A percentile compares a stretch with the other conserved stretches of the same genome.
These are phyloP conservation scores for Colletotrichum sp. DNA, from an alignment of 2,329 filamentous ascomycete genomes.

Conservation along the genomic window DNA sequence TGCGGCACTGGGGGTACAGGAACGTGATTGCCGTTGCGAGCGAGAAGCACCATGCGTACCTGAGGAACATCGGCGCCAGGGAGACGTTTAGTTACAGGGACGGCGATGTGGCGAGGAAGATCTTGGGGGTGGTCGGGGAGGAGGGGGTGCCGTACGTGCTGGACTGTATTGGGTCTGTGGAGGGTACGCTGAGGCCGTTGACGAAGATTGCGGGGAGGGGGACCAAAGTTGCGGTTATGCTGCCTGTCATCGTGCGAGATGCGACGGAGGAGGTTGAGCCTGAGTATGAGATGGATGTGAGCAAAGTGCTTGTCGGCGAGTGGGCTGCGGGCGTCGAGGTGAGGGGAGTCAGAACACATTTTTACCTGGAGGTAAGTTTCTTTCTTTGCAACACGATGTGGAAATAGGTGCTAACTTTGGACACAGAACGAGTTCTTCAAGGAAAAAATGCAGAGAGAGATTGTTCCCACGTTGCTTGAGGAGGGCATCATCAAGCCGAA, in stretches of 20 bases:
- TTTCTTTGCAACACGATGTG: rapidly evolving
- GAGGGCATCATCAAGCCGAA: slow-evolving; percentile 45
- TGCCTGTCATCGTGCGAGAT: slow-evolving; percentile 63
- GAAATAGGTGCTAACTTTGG: background rate
- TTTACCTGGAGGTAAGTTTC: slow-evolving; percentile 51
- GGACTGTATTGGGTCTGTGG: slow-evolving; percentile 60
- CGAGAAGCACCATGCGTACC: slow-evolving; percentile 45
- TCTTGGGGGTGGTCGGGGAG: slow-evolving; percentile 30
- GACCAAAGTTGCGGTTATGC: slow-evolving; percentile 59
- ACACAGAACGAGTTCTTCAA: slow-evolving; percentile 59
- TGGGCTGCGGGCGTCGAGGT: slow-evolving; percentile 61
- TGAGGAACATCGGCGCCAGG: slow-evolving; percentile 47
- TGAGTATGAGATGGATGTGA: slow-evolving; percentile 59
- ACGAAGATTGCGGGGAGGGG: slow-evolving; percentile 54
- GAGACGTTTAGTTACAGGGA: slow-evolving; percentile 54
- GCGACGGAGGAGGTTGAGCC: slow-evolving; percentile 52
- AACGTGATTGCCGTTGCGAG: slow-evolving; percentile 54
- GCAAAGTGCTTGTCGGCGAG: slow-evolving; percentile 27
- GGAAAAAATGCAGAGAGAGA: slow-evolving; percentile 57
- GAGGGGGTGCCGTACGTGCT: slow-evolving; percentile 49
- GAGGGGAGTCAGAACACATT: slow-evolving; percentile 61
- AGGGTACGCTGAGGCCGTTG: slow-evolving; percentile 52
- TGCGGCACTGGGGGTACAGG: slow-evolving; percentile 56
- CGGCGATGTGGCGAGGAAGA: slow-evolving; percentile 36
- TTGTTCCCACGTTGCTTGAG: slow-evolving; percentile 54